These are phyloP conservation scores for Coprinopsis marcescibilis DNA, from an alignment of 768 basidiomycete genomes.

Conservation along the genomic window DNA sequence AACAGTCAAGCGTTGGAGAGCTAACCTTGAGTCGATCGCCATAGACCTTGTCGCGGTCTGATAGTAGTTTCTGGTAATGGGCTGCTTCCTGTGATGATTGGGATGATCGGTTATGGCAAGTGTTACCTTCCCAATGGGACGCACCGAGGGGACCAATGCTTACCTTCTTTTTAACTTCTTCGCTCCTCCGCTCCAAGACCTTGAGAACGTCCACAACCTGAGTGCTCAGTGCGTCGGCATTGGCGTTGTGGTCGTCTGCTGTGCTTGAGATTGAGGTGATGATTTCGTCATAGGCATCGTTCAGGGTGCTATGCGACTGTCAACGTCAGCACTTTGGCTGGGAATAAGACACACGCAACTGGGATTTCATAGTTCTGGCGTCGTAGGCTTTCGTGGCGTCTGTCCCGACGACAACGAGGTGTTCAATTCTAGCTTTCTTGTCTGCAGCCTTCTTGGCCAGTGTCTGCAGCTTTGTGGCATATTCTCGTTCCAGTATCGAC, in stretches of 20 bases:
- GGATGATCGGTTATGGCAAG: neutral
- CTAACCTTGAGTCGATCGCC: conserved; percentile 64
- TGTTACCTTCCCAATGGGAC: neutral
- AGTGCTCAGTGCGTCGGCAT: conserved; percentile 54
- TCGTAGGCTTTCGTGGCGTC: conserved; percentile 62
- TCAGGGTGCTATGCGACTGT: conserved; percentile 51
- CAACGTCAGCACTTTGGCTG: conserved; percentile 10
- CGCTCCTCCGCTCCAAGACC: conserved; percentile 54
- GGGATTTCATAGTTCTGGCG: conserved; percentile 45
- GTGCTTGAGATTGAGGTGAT: conserved; percentile 52
- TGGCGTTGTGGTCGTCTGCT: conserved; percentile 63
- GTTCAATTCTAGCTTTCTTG: conserved; percentile 57
- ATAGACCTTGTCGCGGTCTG: conserved; percentile 65
- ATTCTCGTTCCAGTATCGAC: conserved; percentile 69
- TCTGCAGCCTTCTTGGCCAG: conserved; percentile 65
- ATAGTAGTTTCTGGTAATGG: conserved; percentile 65
- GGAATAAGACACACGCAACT: conserved; percentile 30
- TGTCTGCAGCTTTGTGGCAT: conserved; percentile 62
- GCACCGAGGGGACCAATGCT: conserved; percentile 3
- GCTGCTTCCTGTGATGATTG: conserved; percentile 47
- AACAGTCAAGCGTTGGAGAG: neutral
- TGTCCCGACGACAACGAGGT: conserved; percentile 53
- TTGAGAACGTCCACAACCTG: conserved; percentile 64
- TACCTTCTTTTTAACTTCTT: conserved; percentile 67
- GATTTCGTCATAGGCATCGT: conserved; percentile 63